Percentiles rank a stretch among this genome's conserved stretches.
These are phyloP conservation scores for Ceratobasidium sp. DNA, from an alignment of 1,284 basidiomycete species.

Conservation along the genomic window DNA sequence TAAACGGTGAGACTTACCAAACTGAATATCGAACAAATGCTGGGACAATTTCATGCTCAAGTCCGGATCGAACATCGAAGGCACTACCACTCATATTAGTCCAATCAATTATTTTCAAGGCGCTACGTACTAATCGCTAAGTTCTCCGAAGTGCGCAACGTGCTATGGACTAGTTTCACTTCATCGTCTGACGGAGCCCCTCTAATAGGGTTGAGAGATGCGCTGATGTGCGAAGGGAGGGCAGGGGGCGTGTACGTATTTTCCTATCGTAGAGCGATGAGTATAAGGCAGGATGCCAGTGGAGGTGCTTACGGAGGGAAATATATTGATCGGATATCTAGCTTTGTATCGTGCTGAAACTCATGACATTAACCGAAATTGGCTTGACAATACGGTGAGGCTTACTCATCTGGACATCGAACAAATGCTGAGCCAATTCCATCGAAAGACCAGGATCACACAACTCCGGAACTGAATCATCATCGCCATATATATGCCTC, in stretches of 20 bases:
- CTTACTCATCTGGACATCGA: conserved; percentile 16
- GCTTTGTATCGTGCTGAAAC: background rate
- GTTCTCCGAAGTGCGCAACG: background rate
- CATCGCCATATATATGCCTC: too few species aligned
- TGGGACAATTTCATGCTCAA: conserved; percentile 4
- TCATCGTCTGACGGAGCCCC: conserved; percentile 21
- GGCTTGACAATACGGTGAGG: too few species aligned
- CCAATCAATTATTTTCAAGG: background rate
- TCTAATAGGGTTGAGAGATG: background rate
- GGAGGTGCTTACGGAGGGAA: background rate
- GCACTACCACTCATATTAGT: background rate
- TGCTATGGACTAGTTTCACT: background rate
- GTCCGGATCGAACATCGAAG: conserved; percentile 2
- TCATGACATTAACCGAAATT: too few species aligned
- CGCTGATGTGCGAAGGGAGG: background rate
- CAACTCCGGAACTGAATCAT: background rate
- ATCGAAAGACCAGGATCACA: background rate
- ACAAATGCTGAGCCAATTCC: conserved; percentile 11
- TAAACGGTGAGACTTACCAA: background rate
- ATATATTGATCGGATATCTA: background rate
- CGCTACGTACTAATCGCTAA: background rate
- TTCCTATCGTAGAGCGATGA: background rate
- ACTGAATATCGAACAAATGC: conserved; percentile 18
- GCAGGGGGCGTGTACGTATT: background rate
- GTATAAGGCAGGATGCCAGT: too few species aligned